These are phyloP conservation scores for Didymella segeticola DNA, from an alignment of 2,329 filamentous ascomycete species.

Conservation along the genomic window DNA sequence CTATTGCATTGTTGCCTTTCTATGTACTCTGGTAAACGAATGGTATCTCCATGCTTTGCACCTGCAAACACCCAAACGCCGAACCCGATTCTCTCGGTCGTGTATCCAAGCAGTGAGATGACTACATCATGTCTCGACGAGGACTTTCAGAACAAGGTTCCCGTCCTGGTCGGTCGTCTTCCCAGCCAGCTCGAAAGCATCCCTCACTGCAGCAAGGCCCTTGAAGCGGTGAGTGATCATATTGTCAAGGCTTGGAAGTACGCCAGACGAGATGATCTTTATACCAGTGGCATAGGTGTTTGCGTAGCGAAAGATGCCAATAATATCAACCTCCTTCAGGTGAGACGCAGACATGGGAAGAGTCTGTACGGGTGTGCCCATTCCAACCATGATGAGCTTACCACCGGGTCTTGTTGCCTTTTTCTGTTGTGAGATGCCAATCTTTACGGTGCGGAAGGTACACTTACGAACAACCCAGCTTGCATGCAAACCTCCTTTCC, in stretches of 20 bases:
- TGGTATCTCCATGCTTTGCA: conserved; percentile 9
- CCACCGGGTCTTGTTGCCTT: conserved; percentile 57
- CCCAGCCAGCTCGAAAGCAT: conserved; percentile 60
- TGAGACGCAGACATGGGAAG: conserved; percentile 62
- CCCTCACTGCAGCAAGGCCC: conserved; percentile 56
- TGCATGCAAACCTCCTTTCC: conserved; percentile 54
- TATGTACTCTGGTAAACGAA: conserved; percentile 7
- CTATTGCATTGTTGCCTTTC: not conserved
- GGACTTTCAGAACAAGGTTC: conserved; percentile 61
- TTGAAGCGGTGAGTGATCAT: conserved; percentile 62
- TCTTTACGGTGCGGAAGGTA: not conserved
- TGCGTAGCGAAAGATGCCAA: conserved; percentile 65
- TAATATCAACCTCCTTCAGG: conserved; percentile 62
- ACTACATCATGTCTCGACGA: conserved; percentile 37
- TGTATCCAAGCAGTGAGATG: not conserved
- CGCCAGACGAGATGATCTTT: conserved; percentile 58
- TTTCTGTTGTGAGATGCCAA: conserved; percentile 18
- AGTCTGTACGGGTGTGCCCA: conserved; percentile 63
- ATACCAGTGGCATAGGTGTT: conserved; percentile 63
- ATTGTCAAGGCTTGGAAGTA: conserved; percentile 57
- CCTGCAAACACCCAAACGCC: conserved; percentile 5
- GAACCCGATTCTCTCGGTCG: not conserved
- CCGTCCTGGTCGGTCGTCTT: conserved; percentile 60
- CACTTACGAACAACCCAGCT: conserved; percentile 50
- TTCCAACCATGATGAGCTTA: conserved; percentile 62